phyloP scores from a whole-genome alignment of 768 basidiomycete species.

The Lentinula raphanica region DNA sequence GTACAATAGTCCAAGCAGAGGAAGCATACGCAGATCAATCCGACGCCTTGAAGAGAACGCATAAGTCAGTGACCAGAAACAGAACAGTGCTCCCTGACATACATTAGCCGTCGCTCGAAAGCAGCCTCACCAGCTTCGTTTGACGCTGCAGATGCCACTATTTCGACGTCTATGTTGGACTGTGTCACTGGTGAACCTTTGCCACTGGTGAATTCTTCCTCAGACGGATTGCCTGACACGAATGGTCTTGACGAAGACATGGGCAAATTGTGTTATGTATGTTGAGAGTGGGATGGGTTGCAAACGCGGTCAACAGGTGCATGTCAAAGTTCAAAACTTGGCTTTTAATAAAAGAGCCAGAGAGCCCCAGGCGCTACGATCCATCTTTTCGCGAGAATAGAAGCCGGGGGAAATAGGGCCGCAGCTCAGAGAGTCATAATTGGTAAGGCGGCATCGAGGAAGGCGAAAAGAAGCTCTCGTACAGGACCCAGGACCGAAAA shows the following conservation, averaged over 20 bases:
- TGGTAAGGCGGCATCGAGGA: background rate
- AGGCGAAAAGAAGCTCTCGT: background rate
- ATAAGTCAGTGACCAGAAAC: background rate
- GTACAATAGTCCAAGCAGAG: constrained; percentile 29
- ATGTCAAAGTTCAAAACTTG: background rate
- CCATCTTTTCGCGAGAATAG: background rate
- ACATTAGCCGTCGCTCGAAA: constrained; percentile 3
- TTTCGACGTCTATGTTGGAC: background rate
- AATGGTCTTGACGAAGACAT: too few species aligned
- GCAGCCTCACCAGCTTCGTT: background rate
- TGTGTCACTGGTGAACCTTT: background rate
- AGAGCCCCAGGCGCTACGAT: background rate
- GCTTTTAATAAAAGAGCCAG: background rate
- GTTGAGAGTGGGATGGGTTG: background rate
- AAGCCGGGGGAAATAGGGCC: background rate
- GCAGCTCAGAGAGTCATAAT: background rate
- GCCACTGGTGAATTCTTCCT: background rate
- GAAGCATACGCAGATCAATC: constrained; percentile 31
- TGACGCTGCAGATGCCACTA: background rate
- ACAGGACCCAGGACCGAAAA: background rate
- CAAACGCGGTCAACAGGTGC: background rate
- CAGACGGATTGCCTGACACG: background rate
- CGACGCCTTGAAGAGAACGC: constrained; percentile 18
- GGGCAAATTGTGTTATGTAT: background rate
- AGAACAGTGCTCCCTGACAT: background rate